Percentiles rank a stretch among this genome's conserved stretches.
Evolutionary conservation across 768 basidiomycete genomes (phyloP).

Genomic region (Tricholoma hemisulphureum): DNA sequence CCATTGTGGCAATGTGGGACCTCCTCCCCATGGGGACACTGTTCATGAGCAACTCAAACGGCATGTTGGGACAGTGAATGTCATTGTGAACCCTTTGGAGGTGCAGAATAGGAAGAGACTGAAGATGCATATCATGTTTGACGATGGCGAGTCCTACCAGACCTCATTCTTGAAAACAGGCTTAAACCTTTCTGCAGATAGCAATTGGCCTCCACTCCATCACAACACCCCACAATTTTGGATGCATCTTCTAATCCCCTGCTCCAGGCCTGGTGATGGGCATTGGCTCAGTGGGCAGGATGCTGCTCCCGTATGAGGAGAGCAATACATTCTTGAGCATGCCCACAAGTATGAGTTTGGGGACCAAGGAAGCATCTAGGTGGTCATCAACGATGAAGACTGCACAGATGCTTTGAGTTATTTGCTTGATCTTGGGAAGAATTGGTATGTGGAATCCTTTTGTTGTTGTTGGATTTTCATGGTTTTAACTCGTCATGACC

Average conservation of each 20-base stretch:
- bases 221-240: constrained; percentile 89
- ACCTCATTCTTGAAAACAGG: too few relatives aligned
- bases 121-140: constrained; percentile 81
- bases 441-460: constrained; percentile 63
- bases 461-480: not conserved
- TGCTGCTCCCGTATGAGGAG: constrained; percentile 71
- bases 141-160: constrained; percentile 53
- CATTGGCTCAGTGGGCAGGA: constrained; percentile 80
- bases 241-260: constrained; percentile 90
- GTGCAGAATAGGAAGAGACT: constrained; percentile 83
- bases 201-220: constrained; percentile 93
- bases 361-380: constrained; percentile 77
- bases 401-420: constrained; percentile 66
- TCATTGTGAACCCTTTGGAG: constrained; percentile 79
- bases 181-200: constrained; percentile 34
- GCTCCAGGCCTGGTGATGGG: constrained; percentile 96
- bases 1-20: constrained; percentile 87
- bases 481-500: not conserved
- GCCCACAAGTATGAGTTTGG: constrained; percentile 98
- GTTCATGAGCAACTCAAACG: constrained; percentile 95
- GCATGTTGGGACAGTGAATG: constrained; percentile 92
- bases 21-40: constrained; percentile 76
- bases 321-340: constrained; percentile 91
- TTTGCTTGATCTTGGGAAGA: constrained; percentile 77
- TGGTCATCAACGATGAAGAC: constrained; percentile 86